Base-by-base conservation (phyloP, 2,329 filamentous ascomycete genomes). In the Ceratocystis variospora region DNA sequence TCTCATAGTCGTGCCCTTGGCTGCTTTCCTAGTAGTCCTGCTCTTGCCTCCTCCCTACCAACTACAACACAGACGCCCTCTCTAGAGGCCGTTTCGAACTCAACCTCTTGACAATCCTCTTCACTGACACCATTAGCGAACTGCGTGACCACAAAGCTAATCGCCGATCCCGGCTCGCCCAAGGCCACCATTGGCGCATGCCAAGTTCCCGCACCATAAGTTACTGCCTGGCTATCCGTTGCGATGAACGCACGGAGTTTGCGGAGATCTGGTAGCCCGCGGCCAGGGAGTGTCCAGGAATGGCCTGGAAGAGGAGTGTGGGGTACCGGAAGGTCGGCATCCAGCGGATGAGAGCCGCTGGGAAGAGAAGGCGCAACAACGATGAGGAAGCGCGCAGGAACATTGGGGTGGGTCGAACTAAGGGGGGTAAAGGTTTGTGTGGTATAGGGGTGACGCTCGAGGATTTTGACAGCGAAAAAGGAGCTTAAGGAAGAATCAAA, bases 101-200 rank as follows among this genome's bases (percentile, higher is more conserved):
- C 44, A 7, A 89, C 84, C 76, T 96, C 86, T 78, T 99, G 90
- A 72, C 90, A 96, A 76, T 99, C 94, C 77, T 97, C 93, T 1
- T 81, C 77, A 0, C 77, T 83, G 12, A 94, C 87, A 1, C 89
- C 91, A 75, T 95, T 97, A 44, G 86, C 86, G 77, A 89, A 94
- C 77, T 97, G 93, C 70, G 89, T 83, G 1, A 97, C 93, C 4
- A 96, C 83, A 75, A 96, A 97, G 73, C 94, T 90, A 61, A 96
- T 79, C 22, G 85, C 80, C 31, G 78, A 76, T 1, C 76, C 79
- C 1, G 71, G 66, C 1, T 73, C 69, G 0, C 92, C 92, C 62
- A 97, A 76, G 17, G 90, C 91, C 15, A 91, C 88, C 93, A 99
- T 97, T 0, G 94, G 94, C 68, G 93, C 91, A 78, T 99, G 94